A percentile compares a stretch with the other conserved stretches of the same genome.
These are phyloP conservation scores for Brassica carinata DNA, from an alignment of 345 rosid species.

Conservation along the genomic window DNA sequence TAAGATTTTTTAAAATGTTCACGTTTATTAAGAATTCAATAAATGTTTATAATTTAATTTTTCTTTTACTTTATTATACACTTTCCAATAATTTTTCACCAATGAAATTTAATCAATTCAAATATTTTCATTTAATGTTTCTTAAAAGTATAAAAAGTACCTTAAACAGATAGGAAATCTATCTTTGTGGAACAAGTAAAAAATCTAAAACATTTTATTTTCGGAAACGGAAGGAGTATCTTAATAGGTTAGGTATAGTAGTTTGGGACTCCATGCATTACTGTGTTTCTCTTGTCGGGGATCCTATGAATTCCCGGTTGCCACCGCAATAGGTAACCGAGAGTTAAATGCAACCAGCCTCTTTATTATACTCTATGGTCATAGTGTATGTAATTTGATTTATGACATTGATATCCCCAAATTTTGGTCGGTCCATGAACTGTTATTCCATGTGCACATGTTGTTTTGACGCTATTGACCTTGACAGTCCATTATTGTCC, in stretches of 20 bases:
- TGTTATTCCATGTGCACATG: slow-evolving; percentile 25
- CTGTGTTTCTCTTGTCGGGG: slow-evolving; percentile 27
- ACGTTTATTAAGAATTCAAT: too few species aligned
- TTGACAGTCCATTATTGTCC: not conserved
- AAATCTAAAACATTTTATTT: too few species aligned
- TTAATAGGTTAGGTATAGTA: not conserved
- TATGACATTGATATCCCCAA: slow-evolving; percentile 31
- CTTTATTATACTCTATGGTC: slow-evolving; percentile 13
- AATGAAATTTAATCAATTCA: too few species aligned
- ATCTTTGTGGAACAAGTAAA: too few species aligned
- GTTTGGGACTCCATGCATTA: slow-evolving; percentile 6
- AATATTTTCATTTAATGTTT: too few species aligned
- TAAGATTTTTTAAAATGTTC: too few species aligned
- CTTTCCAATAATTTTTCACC: too few species aligned
- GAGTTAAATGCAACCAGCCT: slow-evolving; percentile 40
- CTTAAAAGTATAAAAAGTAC: too few species aligned
- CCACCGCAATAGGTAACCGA: slow-evolving; percentile 40
- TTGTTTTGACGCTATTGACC: slow-evolving; percentile 18
- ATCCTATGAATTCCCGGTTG: slow-evolving; percentile 41
- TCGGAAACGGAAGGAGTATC: too few species aligned
- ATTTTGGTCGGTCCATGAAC: slow-evolving; percentile 34
- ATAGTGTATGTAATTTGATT: slow-evolving; percentile 10
- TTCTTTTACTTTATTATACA: too few species aligned
- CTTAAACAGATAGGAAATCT: too few species aligned
- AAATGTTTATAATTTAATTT: too few species aligned